Conservation (phyloP, 352 stramenopile species). For the Pythium sp. region DNA sequence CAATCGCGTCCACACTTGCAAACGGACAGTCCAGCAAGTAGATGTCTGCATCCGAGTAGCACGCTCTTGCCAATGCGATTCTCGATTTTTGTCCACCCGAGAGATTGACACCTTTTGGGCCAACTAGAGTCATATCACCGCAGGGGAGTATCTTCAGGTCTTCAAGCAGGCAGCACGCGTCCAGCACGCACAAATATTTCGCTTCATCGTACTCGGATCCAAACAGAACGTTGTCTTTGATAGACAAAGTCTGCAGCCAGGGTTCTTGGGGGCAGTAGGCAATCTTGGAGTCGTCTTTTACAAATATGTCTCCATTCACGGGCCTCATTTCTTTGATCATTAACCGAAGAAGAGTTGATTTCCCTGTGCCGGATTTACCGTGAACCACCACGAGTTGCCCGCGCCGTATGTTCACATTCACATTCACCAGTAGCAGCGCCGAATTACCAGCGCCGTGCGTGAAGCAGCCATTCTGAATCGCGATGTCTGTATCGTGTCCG, state of each 20-base stretch:
- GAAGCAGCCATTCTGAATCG: background rate
- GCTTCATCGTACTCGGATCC: constrained; percentile 58
- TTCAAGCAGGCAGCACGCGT: constrained; percentile 20
- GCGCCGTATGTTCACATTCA: constrained; percentile 6
- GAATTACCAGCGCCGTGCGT: background rate
- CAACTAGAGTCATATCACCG: constrained; percentile 47
- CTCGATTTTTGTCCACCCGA: constrained; percentile 52
- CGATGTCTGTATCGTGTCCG: background rate
- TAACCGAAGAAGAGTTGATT: constrained; percentile 13
- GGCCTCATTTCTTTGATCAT: constrained; percentile 7
- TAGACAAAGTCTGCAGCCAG: constrained; percentile 73
- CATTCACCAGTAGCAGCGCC: constrained; percentile 1
- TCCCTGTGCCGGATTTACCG: constrained; percentile 19
- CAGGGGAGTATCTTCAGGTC: constrained; percentile 35
- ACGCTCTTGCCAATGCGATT: constrained; percentile 47
- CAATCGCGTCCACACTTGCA: constrained; percentile 47
- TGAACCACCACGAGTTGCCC: constrained; percentile 15
- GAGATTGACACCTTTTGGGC: constrained; percentile 51
- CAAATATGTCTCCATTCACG: constrained; percentile 11
- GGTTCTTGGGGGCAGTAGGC: constrained; percentile 55
- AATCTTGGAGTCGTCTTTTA: constrained; percentile 3
- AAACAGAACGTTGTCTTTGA: constrained; percentile 88
- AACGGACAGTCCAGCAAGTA: constrained; percentile 49
- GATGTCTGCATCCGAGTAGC: constrained; percentile 47
- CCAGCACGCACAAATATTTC: constrained; percentile 36